A percentile compares a stretch with the other conserved stretches of the same genome.
Conservation (phyloP, 1,139 yeast species). For the Hemisphaericaspora lyxosophila region DNA sequence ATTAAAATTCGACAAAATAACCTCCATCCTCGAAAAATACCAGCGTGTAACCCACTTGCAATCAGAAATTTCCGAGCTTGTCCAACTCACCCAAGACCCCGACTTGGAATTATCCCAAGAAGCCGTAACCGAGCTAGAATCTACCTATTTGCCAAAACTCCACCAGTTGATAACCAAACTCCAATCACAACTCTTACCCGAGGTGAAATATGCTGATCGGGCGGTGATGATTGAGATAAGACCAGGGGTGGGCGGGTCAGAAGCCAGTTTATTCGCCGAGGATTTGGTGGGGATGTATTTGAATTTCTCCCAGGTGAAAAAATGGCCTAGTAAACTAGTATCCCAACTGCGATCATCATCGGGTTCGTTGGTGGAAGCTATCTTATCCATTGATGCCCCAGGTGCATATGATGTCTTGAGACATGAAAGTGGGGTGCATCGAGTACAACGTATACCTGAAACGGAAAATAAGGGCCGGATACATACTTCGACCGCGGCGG, state of each 20-base stretch:
- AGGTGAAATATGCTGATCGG: slow-evolving; percentile 72
- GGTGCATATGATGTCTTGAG: slow-evolving; percentile 75
- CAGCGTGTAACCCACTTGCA: slow-evolving; percentile 35
- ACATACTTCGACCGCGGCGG: slow-evolving; percentile 96
- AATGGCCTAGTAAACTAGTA: slow-evolving; percentile 67
- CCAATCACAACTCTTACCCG: slow-evolving; percentile 65
- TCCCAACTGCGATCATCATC: slow-evolving; percentile 67
- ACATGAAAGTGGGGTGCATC: slow-evolving; percentile 92
- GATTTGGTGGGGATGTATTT: slow-evolving; percentile 82
- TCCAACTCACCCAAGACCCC: slow-evolving; percentile 32
- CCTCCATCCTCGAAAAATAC: slow-evolving; percentile 49
- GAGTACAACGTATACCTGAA: slow-evolving; percentile 92
- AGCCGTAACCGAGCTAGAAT: slow-evolving; percentile 29
- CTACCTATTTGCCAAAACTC: slow-evolving; percentile 37
- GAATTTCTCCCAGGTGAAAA: slow-evolving; percentile 60
- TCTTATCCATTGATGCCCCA: slow-evolving; percentile 68
- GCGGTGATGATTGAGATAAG: slow-evolving; percentile 82
- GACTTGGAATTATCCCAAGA: slow-evolving; percentile 21
- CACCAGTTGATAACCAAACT: slow-evolving; percentile 42
- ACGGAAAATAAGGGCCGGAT: slow-evolving; percentile 93
- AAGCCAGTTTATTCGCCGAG: slow-evolving; percentile 82
- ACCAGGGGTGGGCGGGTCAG: slow-evolving; percentile 97
- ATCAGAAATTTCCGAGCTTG: slow-evolving; percentile 32
- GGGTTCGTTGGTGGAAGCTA: slow-evolving; percentile 66
- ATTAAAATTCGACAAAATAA: slow-evolving; percentile 12